Evolutionary conservation across 1,139 yeast genomes (phyloP).

Genomic region (Trichomonascaceae sp.): DNA sequence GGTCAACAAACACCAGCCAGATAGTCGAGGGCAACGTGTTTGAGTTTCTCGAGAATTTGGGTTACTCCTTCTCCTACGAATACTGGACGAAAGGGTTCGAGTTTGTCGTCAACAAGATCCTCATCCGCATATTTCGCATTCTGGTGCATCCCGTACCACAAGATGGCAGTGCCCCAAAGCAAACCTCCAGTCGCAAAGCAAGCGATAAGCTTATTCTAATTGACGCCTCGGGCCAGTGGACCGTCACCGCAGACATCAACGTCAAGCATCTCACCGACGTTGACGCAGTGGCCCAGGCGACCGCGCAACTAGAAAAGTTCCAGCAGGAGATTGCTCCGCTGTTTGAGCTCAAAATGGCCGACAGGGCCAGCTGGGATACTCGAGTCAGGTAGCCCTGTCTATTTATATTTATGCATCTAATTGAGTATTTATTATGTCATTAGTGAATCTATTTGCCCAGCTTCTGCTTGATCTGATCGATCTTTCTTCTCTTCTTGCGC

Average conservation of each 20-base stretch:
- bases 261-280: slow-evolving; percentile 65
- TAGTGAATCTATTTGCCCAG: too few relatives aligned
- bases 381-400: slow-evolving; percentile 36
- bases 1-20: slow-evolving; percentile 57
- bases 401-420: neutral
- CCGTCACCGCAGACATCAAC: slow-evolving; percentile 55
- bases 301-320: slow-evolving; percentile 44
- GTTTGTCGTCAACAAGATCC: slow-evolving; percentile 51
- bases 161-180: slow-evolving; percentile 5
- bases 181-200: slow-evolving; percentile 6
- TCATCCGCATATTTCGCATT: slow-evolving; percentile 45
- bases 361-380: slow-evolving; percentile 69
- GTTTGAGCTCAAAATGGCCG: slow-evolving; percentile 59
- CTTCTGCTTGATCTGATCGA: slow-evolving; percentile 54
- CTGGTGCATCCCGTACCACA: slow-evolving; percentile 23
- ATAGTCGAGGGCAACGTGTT: slow-evolving; percentile 28
- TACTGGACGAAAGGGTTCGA: slow-evolving; percentile 56
- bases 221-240: slow-evolving; percentile 44
- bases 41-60: slow-evolving; percentile 47
- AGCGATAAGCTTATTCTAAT: slow-evolving; percentile 22
- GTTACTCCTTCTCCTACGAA: slow-evolving; percentile 54
- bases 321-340: slow-evolving; percentile 57
- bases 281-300: slow-evolving; percentile 54
- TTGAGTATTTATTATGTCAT: too few relatives aligned
- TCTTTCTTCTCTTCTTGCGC: slow-evolving; percentile 64